Base-by-base conservation (phyloP, 192 early-diverging fungal species). In the Globomyces pollinis-pini region DNA sequence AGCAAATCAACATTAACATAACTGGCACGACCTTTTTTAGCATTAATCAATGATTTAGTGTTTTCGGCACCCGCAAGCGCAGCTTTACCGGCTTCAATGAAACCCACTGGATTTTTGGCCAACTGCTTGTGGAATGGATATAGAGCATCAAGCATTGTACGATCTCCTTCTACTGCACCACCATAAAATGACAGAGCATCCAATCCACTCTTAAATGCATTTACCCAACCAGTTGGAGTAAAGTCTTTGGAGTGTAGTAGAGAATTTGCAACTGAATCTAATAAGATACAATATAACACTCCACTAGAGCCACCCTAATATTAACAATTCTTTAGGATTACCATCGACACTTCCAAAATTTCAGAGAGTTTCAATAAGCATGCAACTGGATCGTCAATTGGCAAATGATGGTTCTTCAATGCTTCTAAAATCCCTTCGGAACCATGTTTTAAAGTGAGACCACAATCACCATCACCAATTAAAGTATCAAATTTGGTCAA, bases 391-490 rank as follows among this genome's bases (percentile, higher is more conserved):
- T 62, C 12, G 69, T 73, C 47, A 88, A 50, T n/a, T 64, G 16
- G 0, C 38, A n/a, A 11, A 24, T 13, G 45, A 20, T 21, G 57
- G 21, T 45, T 53, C 29, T 9, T 51, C 12, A 8, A n/a, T n/a
- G n/a, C n/a, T n/a, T n/a, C 35, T 15, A 67, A 50, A 38, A 31
- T 47, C 26, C 60, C 49, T n/a, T 69, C 74, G 15, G 81, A 86
- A 12, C 88, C 88, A 2, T 75, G 67, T 13, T 77, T 69, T 33
- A 91, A 65, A 9, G 86, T 85, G 13, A 80, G 64, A 13, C 90
- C 90, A 59, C 88, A 92, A 65, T 91, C 90, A 13, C 90, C 90
- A 59, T 93, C 90, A 21, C 90, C 90, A 54, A 83, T 71, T 52
- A 91, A 63, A 49, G 79, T 79, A 53, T 92, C 90, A 32, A 81